phyloP scores from a whole-genome alignment of 805 yeast genomes.

The Yarrowia yakushimensis region DNA sequence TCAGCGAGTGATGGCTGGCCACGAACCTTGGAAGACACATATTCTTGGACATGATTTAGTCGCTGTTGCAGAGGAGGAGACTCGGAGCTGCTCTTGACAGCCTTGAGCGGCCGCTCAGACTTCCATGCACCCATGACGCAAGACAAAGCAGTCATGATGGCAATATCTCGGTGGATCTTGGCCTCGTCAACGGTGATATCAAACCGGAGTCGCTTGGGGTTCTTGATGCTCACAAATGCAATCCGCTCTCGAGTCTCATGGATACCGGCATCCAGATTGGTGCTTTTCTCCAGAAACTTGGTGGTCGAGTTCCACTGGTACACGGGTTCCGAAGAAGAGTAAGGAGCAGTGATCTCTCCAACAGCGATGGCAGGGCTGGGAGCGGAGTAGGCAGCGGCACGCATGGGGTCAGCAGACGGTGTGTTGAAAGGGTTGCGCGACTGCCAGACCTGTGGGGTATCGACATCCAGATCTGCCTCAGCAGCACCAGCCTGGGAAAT shows the following conservation, averaged over 20 bases:
- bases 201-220: slow-evolving; percentile 13
- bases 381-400: slow-evolving; percentile 2
- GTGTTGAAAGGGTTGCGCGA: slow-evolving; percentile 10
- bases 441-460: slow-evolving; percentile 9
- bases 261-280: slow-evolving; percentile 12
- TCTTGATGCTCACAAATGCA: slow-evolving; percentile 5
- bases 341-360: slow-evolving; percentile 10
- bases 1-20: slow-evolving; percentile 6
- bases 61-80: slow-evolving; percentile 12
- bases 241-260: slow-evolving; percentile 10
- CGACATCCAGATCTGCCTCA: neutral
- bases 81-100: slow-evolving; percentile 12
- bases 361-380: slow-evolving; percentile 9
- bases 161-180: slow-evolving; percentile 18
- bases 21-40: slow-evolving; percentile 23
- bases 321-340: neutral
- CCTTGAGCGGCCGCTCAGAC: neutral
- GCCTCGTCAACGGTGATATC: slow-evolving; percentile 12
- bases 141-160: slow-evolving; percentile 14
- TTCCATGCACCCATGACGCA: slow-evolving; percentile 20
- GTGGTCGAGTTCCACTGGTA: slow-evolving; percentile 14
- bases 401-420: slow-evolving; percentile 12
- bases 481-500: neutral
- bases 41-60: slow-evolving; percentile 12
- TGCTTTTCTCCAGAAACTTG: slow-evolving; percentile 6